Base-by-base conservation (phyloP, 164 flowering plant genomes). In the Annona cherimola region DNA sequence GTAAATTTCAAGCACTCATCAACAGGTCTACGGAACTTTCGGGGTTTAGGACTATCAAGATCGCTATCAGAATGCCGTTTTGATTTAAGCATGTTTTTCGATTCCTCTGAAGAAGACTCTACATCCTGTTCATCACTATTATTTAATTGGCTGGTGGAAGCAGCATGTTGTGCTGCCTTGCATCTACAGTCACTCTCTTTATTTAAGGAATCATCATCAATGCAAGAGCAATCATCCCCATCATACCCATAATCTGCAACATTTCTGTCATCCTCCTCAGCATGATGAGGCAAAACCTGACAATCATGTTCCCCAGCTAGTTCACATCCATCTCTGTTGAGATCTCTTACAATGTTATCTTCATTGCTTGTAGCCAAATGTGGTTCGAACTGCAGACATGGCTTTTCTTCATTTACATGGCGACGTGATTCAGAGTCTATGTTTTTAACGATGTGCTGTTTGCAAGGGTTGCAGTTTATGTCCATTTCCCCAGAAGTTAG, bases 1-100 rank as follows among this genome's bases (percentile, higher is more conserved):
- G 98, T 88, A 67, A 90, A 42, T 73, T 63, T 76, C 46, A 74
- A 72, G 61, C 71, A 68, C 50, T 83, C 80, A 39, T 75, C 81
- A 20, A 73, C 57, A 60, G 96, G 87, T 72, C 77, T 86, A 19
- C 79, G 78, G 63, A 77, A 86, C 82, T 95, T 95, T 82, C 90
- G 82, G 7, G 94, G 98, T 73, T 91, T 95, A 42, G 94, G 97
- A 74, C 88, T 91, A 78, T 89, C 90, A 68, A 86, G 89, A 81
- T 79, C 85, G 76, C 76, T 71, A 46, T 93, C 97, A 35, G 78
- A 87, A 70, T 86, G 91, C 76, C 99, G 87, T 83, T 95, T 95
- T 16, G 87, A 77, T 75, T 88, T 88, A 4, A 66, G 14, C 41
- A 44, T 73, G 67, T 65, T 66, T 70, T 71, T 83, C 61, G 43